phyloP scores from a whole-genome alignment of 2,329 filamentous ascomycete species.

The Lecanicillium sp. region DNA sequence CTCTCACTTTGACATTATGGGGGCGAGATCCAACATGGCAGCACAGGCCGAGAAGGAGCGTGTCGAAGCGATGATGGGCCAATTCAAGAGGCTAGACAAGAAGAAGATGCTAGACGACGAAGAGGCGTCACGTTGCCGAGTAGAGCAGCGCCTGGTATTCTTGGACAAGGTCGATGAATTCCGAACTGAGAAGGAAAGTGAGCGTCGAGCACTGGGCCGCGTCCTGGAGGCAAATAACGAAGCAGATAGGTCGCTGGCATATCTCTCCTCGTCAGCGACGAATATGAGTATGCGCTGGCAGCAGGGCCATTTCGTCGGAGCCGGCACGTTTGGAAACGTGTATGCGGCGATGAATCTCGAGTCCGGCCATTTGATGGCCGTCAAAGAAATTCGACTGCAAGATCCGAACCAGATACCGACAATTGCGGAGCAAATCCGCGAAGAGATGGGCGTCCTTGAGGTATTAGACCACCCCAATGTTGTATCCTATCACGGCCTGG shows the following conservation, averaged over 20 bases:
- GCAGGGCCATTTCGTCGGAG: conserved; percentile 95
- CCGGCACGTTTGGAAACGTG: conserved; percentile 94
- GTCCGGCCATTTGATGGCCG: conserved; percentile 92
- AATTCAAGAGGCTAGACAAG: conserved; percentile 71
- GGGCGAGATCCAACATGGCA: conserved; percentile 83
- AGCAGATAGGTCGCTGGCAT: conserved; percentile 88
- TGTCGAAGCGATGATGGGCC: conserved; percentile 70
- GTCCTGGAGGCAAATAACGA: conserved; percentile 94
- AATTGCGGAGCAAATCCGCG: conserved; percentile 86
- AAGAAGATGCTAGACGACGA: conserved; percentile 69
- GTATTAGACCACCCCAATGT: conserved; percentile 96
- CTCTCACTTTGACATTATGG: conserved; percentile 99
- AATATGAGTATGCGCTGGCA: conserved; percentile 97
- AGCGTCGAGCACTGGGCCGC: conserved; percentile 79
- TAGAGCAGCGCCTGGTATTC: conserved; percentile 65
- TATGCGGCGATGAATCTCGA: conserved; percentile 97
- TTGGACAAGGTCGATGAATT: conserved; percentile 70
- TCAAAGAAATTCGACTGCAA: conserved; percentile 96
- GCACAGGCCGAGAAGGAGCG: conserved; percentile 90
- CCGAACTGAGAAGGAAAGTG: conserved; percentile 71
- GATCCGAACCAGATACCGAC: conserved; percentile 94
- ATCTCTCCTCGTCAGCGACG: conserved; percentile 85
- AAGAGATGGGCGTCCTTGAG: conserved; percentile 95
- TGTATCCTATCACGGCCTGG: conserved; percentile 95
- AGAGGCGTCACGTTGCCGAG: conserved; percentile 70